phyloP scores from a whole-genome alignment of 352 stramenopile species.

The Phytophthora cactorum region DNA sequence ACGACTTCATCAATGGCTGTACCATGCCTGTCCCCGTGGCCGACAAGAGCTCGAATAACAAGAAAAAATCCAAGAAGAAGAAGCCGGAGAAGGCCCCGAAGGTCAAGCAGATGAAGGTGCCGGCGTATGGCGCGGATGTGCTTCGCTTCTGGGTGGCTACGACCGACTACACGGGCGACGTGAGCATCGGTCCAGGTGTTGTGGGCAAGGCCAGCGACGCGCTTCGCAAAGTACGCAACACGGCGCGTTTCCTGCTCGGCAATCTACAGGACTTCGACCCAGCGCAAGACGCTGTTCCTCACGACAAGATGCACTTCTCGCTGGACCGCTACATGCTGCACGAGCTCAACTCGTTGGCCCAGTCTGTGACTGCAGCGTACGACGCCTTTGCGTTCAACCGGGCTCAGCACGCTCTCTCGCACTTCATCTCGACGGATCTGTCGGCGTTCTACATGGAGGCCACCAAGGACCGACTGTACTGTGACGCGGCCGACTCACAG shows the following conservation, averaged over 20 bases:
- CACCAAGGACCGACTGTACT: conserved; percentile 98
- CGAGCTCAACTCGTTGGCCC: conserved; percentile 80
- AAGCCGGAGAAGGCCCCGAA: conserved; percentile 75
- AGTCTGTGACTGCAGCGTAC: conserved; percentile 88
- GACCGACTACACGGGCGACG: conserved; percentile 97
- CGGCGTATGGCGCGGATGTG: conserved; percentile 97
- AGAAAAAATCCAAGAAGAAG: conserved; percentile 81
- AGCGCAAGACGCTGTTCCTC: conserved; percentile 74
- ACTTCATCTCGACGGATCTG: conserved; percentile 95
- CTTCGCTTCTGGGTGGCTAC: conserved; percentile 98
- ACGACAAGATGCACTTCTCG: conserved; percentile 83
- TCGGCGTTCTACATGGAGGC: conserved; percentile 99
- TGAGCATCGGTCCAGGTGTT: conserved; percentile 93
- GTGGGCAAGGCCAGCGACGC: conserved; percentile 87
- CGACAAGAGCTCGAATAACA: conserved; percentile 39
- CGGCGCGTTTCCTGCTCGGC: conserved; percentile 96
- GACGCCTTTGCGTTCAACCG: conserved; percentile 91
- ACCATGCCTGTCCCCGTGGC: conserved; percentile 40
- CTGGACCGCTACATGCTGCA: conserved; percentile 98
- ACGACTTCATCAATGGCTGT: conserved; percentile 95
- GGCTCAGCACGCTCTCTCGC: conserved; percentile 91
- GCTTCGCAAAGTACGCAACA: conserved; percentile 95
- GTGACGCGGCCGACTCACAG: conserved; percentile 84
- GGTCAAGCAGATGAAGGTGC: conserved; percentile 65
- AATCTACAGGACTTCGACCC: conserved; percentile 96